Evolutionary conservation across 208 protist species (phyloP).

Genomic region (Leishmania tropica): DNA sequence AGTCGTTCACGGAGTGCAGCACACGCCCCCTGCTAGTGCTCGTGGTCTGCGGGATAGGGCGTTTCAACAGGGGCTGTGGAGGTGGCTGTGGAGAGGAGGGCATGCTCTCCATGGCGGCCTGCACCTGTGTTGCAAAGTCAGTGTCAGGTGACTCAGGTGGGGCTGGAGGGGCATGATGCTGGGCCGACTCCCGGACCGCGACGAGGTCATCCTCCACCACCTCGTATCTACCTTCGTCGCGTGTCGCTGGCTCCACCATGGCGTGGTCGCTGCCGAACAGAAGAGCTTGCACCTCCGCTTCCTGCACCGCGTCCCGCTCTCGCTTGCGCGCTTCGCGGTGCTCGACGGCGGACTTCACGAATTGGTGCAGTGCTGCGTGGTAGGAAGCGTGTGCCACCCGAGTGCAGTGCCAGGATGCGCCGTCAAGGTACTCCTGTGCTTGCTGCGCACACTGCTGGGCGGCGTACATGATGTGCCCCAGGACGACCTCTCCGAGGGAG

Average conservation of each 20-base stretch:
- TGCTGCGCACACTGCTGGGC: slow-evolving; percentile 24
- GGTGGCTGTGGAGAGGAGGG: not conserved
- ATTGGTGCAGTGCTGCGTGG: slow-evolving; percentile 29
- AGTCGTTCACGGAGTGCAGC: slow-evolving; percentile 12
- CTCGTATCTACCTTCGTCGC: not conserved
- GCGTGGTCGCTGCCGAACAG: slow-evolving; percentile 22
- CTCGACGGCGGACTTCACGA: slow-evolving; percentile 21
- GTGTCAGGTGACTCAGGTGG: not conserved
- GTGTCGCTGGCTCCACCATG: not conserved
- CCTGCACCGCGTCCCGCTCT: slow-evolving; percentile 16
- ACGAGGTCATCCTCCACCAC: not conserved
- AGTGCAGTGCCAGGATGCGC: slow-evolving; percentile 2
- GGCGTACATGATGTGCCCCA: slow-evolving; percentile 44
- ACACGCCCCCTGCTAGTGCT: not conserved
- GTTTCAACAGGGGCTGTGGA: slow-evolving; percentile 11
- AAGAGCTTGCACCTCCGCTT: slow-evolving; percentile 32
- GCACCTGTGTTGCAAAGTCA: slow-evolving; percentile 23
- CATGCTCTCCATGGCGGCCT: slow-evolving; percentile 29
- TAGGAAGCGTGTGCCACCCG: slow-evolving; percentile 12
- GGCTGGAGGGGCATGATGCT: not conserved
- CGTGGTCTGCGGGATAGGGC: slow-evolving; percentile 4
- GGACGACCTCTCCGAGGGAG: slow-evolving; percentile 46
- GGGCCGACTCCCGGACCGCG: not conserved
- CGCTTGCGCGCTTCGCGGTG: slow-evolving; percentile 25
- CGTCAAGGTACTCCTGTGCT: slow-evolving; percentile 14